Evolutionary conservation across 768 basidiomycete species (phyloP).

Genomic region (Leucocoprinus leucothites): DNA sequence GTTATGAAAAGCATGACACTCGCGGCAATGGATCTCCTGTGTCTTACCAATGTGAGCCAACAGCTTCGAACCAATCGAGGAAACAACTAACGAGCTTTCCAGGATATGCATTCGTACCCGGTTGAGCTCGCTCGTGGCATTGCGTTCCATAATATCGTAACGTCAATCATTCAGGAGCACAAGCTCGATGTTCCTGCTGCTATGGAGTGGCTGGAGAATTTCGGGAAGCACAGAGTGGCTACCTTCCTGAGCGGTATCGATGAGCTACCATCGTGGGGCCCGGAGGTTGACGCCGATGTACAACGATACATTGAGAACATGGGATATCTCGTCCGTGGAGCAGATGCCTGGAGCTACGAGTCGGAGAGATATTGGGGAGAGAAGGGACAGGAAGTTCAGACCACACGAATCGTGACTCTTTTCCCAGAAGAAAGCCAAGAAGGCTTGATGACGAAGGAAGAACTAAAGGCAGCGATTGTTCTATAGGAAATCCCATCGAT

Average conservation of each 20-base stretch:
- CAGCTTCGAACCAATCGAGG: not conserved
- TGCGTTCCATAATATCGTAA: slow-evolving; percentile 20
- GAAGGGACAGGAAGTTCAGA: slow-evolving; percentile 18
- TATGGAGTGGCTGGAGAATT: slow-evolving; percentile 15
- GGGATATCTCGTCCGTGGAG: slow-evolving; percentile 14
- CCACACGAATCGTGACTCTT: slow-evolving; percentile 18
- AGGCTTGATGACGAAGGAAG: slow-evolving; percentile 5
- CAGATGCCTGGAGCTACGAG: slow-evolving; percentile 13
- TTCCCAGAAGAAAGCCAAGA: slow-evolving; percentile 12
- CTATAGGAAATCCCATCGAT: not conserved
- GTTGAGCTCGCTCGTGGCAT: slow-evolving; percentile 18
- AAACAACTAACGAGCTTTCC: not conserved
- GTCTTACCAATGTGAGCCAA: slow-evolving; percentile 16
- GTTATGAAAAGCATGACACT: slow-evolving; percentile 13
- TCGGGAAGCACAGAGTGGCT: slow-evolving; percentile 6
- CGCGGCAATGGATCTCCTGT: slow-evolving; percentile 16
- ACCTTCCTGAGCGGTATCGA: slow-evolving; percentile 9
- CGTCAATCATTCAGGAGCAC: slow-evolving; percentile 18
- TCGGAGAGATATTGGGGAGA: slow-evolving; percentile 16
- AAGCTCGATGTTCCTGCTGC: slow-evolving; percentile 15
- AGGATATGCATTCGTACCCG: slow-evolving; percentile 22
- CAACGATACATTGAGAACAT: slow-evolving; percentile 14
- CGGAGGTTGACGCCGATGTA: slow-evolving; percentile 14
- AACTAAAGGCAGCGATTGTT: not conserved
- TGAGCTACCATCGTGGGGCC: slow-evolving; percentile 16